Base-by-base conservation (phyloP, 1,284 basidiomycete genomes). In the Anthracocystis walkeri region DNA sequence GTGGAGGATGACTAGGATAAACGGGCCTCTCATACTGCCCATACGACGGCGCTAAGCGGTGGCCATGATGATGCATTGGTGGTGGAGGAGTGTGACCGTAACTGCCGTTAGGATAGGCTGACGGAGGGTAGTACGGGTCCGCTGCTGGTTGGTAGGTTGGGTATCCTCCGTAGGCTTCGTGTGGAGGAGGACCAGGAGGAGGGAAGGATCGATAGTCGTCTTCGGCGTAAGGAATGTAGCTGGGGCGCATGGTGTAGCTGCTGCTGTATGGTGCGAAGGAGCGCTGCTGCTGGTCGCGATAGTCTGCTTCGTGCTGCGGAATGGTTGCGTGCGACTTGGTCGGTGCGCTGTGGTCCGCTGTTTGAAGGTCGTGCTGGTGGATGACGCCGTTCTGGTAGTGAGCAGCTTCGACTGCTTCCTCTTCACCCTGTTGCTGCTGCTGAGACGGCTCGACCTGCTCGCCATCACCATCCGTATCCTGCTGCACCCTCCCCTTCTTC, bases 401-500 rank as follows among this genome's bases (percentile, higher is more conserved):
- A 14, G 11, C n/a, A 12, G 35, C 35, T 4, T 38, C 35, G 35
- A 18, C 14, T 12, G 8, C 29, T 31, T 6, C 14, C 14, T 18
- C 21, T 23, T 20, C n/a, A 25, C 14, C 48, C 45, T 8, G 14
- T 7, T 23, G 27, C 27, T 42, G n/a, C 18, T 50, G 44, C 11
- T 55, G 51, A 2, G 40, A 10, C 33, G 40, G 49, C 23, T 51
- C 59, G 11, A 14, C 12, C 41, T 20, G 25, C 31, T 60, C 64
- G 18, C 23, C 53, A 8, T 54, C 42, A 3, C n/a, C 44, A 8
- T 38, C 46, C 7, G 35, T n/a, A 42, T 75, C 72, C 27, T 62
- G 63, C 53, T 75, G 72, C 2, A 75, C 72, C 7, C 63, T 49
- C 4, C 73, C 73, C 23, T 71, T 66, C 63, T 75, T 75, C 73